A percentile compares a stretch with the other conserved stretches of the same genome.
Evolutionary conservation across 2,329 filamentous ascomycete species (phyloP).

Genomic region (Fusarium scirpi): DNA sequence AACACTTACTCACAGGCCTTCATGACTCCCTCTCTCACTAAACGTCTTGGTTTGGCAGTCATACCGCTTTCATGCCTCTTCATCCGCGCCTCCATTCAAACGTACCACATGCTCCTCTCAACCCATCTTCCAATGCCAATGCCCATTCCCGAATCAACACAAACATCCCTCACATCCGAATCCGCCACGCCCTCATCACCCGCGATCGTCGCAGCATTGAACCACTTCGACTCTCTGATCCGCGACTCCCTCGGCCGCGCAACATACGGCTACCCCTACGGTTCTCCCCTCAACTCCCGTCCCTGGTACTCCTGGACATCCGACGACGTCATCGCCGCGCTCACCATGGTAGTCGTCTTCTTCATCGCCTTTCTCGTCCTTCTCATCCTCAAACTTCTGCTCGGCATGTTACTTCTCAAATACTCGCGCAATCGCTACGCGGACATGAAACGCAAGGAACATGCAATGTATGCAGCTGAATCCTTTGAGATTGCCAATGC

Average conservation of each 20-base stretch:
- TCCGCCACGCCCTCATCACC: slow-evolving; percentile 74
- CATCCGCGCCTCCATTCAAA: slow-evolving; percentile 93
- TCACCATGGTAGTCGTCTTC: slow-evolving; percentile 89
- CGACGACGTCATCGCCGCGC: slow-evolving; percentile 78
- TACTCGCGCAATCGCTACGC: slow-evolving; percentile 84
- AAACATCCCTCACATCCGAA: slow-evolving; percentile 74
- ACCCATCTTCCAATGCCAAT: slow-evolving; percentile 84
- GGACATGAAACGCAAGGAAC: slow-evolving; percentile 80
- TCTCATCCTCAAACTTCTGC: slow-evolving; percentile 83
- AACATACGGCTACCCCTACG: slow-evolving; percentile 71
- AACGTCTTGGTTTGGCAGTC: slow-evolving; percentile 88
- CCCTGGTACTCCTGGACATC: slow-evolving; percentile 70
- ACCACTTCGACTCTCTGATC: slow-evolving; percentile 80
- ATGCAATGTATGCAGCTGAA: slow-evolving; percentile 58
- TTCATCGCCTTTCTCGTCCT: slow-evolving; percentile 87
- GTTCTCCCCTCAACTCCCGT: slow-evolving; percentile 53
- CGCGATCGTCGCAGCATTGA: slow-evolving; percentile 80
- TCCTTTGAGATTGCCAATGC: slow-evolving; percentile 74
- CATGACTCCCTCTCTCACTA: slow-evolving; percentile 87
- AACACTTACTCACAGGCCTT: slow-evolving; percentile 70
- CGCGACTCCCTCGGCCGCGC: slow-evolving; percentile 81
- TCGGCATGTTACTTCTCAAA: slow-evolving; percentile 87
- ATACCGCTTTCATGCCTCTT: slow-evolving; percentile 95
- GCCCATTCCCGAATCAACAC: slow-evolving; percentile 70
- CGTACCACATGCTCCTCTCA: slow-evolving; percentile 97